A percentile compares a stretch with the other conserved stretches of the same genome.
These are phyloP conservation scores for Phaeophleospora eucalypticola DNA, from an alignment of 2,329 filamentous ascomycete genomes.

Conservation along the genomic window DNA sequence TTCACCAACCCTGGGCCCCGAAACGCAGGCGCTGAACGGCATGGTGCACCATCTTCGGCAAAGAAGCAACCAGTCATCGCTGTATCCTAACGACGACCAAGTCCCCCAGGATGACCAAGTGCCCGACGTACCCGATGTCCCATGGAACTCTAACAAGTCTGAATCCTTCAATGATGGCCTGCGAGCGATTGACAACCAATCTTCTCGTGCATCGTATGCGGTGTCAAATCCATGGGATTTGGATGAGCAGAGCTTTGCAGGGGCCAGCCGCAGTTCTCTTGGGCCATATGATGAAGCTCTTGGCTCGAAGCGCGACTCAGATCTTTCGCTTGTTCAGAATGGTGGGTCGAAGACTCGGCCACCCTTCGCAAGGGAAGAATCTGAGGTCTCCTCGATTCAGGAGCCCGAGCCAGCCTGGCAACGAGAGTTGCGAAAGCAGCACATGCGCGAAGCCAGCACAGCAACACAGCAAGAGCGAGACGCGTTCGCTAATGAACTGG, in stretches of 20 bases:
- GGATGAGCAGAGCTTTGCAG: slow-evolving; percentile 36
- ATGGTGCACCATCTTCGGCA: slow-evolving; percentile 67
- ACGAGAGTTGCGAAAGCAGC: slow-evolving; percentile 45
- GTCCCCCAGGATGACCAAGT: slow-evolving; percentile 34
- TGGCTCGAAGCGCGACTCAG: slow-evolving; percentile 16
- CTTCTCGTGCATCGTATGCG: slow-evolving; percentile 44
- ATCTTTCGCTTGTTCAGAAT: slow-evolving; percentile 15
- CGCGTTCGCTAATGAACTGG: slow-evolving; percentile 70
- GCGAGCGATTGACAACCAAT: slow-evolving; percentile 5
- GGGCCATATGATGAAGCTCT: slow-evolving; percentile 16
- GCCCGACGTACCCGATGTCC: slow-evolving; percentile 22
- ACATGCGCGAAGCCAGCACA: slow-evolving; percentile 48
- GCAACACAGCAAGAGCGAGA: slow-evolving; percentile 57
- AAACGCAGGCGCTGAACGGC: slow-evolving; percentile 45
- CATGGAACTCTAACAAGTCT: slow-evolving; percentile 18
- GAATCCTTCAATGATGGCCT: slow-evolving; percentile 13
- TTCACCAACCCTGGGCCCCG: slow-evolving; percentile 75
- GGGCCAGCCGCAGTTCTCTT: slow-evolving; percentile 9
- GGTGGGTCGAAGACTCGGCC: slow-evolving; percentile 2
- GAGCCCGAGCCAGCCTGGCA: slow-evolving; percentile 42
- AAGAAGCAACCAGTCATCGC: slow-evolving; percentile 75
- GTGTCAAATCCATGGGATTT: slow-evolving; percentile 54
- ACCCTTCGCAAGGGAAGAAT: slow-evolving; percentile 1
- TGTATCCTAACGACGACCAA: slow-evolving; percentile 54
- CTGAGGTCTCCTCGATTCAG: slow-evolving; percentile 11